Evolutionary conservation across 139 green algal species (phyloP).

Genomic region (Choricystis sp.): DNA sequence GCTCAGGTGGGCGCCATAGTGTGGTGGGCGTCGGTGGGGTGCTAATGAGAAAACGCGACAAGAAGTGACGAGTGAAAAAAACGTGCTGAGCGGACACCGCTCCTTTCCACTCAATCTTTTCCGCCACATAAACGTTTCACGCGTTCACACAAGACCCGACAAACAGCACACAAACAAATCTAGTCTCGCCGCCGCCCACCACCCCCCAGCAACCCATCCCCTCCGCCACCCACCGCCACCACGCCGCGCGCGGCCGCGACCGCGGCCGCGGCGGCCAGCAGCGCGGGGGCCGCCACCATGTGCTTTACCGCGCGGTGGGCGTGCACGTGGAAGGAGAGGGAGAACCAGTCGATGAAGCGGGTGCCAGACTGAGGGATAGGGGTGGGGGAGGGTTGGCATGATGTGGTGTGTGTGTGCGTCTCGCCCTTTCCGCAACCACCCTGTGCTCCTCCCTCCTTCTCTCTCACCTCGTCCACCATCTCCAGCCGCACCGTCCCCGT

Average conservation of each 20-base stretch:
- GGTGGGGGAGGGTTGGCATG: not conserved
- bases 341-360: constrained; percentile 64
- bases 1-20: no score
- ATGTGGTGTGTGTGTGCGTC: not conserved
- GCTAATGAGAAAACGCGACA: no score
- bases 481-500: constrained; percentile 54
- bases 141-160: no score
- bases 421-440: no score
- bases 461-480: constrained; percentile 36
- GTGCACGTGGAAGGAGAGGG: constrained; percentile 85
- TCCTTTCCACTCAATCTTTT: no score
- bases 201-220: no score
- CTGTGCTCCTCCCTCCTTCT: not conserved
- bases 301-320: constrained; percentile 75
- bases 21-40: no score
- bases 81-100: no score
- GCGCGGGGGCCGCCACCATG: constrained; percentile 39
- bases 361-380: constrained; percentile 12
- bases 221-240: not conserved
- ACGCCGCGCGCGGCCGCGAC: constrained; percentile 2
- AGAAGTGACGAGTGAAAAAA: no score
- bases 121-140: no score
- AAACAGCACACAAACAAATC: no score
- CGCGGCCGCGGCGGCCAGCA: constrained; percentile 13
- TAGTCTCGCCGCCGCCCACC: no score